Percentiles rank a stretch among this genome's conserved stretches.
phyloP scores from a whole-genome alignment of 495 filamentous ascomycete genomes.

The Hypoxylon lenormandii region DNA sequence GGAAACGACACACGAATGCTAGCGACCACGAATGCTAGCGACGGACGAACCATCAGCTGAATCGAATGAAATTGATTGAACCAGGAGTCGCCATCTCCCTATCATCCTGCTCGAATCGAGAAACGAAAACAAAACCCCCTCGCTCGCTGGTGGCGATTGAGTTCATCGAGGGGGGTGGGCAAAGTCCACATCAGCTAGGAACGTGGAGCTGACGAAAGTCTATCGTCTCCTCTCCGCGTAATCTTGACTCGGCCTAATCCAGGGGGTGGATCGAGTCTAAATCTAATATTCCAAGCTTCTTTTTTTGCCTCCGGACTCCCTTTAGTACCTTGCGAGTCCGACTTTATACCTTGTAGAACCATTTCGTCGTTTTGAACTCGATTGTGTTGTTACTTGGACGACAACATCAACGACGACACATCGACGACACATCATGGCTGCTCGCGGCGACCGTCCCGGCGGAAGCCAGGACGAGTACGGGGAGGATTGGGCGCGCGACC shows the following conservation, averaged over 20 bases:
- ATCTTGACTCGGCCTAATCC: conserved; percentile 29
- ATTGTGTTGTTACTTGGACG: neutral
- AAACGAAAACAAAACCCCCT: conserved; percentile 28
- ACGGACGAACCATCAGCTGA: neutral
- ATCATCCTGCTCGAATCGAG: conserved; percentile 40
- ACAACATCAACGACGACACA: neutral
- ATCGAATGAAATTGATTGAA: conserved; percentile 35
- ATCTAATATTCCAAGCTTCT: conserved; percentile 20
- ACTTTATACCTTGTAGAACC: neutral
- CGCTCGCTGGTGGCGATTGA: conserved; percentile 40
- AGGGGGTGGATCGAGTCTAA: conserved; percentile 12
- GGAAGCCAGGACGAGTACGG: conserved; percentile 54
- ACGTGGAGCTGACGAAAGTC: conserved; percentile 34
- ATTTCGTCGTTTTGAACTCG: conserved; percentile 3
- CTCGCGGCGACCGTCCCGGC: conserved; percentile 38
- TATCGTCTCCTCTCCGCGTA: conserved; percentile 31
- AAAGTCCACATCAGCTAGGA: conserved; percentile 36
- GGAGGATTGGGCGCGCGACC: conserved; percentile 66
- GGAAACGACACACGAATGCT: conserved; percentile 37
- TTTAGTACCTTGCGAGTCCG: neutral
- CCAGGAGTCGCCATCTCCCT: conserved; percentile 21
- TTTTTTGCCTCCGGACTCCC: neutral
- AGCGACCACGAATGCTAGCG: conserved; percentile 27
- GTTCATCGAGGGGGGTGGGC: conserved; percentile 26
- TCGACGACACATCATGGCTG: conserved; percentile 41